Evolutionary conservation across 495 filamentous ascomycete genomes (phyloP).

Genomic region (Articulospora tetracladia): DNA sequence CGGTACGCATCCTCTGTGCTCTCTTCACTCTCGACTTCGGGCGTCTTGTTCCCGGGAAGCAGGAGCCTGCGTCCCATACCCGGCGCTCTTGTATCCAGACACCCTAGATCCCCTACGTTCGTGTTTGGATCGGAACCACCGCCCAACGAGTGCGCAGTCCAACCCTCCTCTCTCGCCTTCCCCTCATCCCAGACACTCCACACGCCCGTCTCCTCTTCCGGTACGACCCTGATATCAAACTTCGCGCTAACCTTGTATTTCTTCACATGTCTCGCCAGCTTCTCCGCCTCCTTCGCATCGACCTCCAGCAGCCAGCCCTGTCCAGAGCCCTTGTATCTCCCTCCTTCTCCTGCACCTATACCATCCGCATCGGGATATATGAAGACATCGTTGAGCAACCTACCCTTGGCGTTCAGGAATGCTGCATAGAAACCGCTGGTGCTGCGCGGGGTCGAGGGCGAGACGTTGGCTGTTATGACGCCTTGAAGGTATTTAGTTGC

Average conservation of each 20-base stretch:
- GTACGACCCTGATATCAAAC: constrained; percentile 59
- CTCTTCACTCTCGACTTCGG: constrained; percentile 23
- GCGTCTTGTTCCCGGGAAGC: constrained; percentile 29
- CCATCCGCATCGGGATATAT: constrained; percentile 56
- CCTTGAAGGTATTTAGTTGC: constrained; percentile 84
- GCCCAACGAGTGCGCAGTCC: constrained; percentile 42
- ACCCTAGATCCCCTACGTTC: constrained; percentile 32
- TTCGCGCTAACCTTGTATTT: constrained; percentile 83
- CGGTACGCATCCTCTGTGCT: constrained; percentile 47
- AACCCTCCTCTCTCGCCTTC: constrained; percentile 24
- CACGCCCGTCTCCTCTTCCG: constrained; percentile 55
- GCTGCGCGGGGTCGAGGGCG: constrained; percentile 32
- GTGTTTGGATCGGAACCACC: background rate
- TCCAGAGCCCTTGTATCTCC: background rate
- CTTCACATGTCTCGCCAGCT: constrained; percentile 65
- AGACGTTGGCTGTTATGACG: constrained; percentile 73
- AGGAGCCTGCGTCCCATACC: constrained; percentile 62
- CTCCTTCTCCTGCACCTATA: background rate
- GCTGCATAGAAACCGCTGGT: constrained; percentile 59
- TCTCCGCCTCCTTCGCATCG: constrained; percentile 59
- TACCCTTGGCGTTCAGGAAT: constrained; percentile 82
- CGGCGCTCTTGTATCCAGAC: constrained; percentile 62
- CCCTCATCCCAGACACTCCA: constrained; percentile 61
- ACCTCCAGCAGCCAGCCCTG: constrained; percentile 73
- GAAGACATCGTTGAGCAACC: constrained; percentile 85